Conservation (phyloP, 371 early-diverging fungal genomes). For the Parasitella parasitica region DNA sequence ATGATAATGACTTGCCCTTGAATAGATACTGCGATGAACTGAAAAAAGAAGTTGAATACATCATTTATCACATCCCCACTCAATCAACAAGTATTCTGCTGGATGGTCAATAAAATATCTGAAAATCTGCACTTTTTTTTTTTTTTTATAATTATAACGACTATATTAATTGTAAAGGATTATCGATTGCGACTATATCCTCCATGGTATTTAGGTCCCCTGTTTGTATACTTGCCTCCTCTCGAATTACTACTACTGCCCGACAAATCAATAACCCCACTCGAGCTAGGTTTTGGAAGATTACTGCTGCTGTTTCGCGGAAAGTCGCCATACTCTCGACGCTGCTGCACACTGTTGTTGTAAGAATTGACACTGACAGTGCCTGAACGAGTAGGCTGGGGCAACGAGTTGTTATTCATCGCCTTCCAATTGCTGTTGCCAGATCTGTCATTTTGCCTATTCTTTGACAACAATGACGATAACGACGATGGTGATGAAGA, state of each 20-base stretch:
- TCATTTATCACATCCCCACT: slow-evolving; percentile 45
- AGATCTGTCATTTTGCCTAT: not conserved
- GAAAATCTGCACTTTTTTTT: not conserved
- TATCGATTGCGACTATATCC: slow-evolving; percentile 14
- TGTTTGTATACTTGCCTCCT: not conserved
- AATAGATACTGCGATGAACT: slow-evolving; percentile 41
- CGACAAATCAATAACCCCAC: slow-evolving; percentile 24
- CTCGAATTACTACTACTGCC: not conserved
- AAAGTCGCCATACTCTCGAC: slow-evolving; percentile 8
- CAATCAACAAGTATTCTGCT: slow-evolving; percentile 36
- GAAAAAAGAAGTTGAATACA: slow-evolving; percentile 45
- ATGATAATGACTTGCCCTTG: slow-evolving; percentile 52
- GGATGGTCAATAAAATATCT: slow-evolving; percentile 35
- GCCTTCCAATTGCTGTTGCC: slow-evolving; percentile 30
- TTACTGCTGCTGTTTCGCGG: not conserved
- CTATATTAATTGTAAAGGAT: too few relatives aligned
- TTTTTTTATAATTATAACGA: not conserved
- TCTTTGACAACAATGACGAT: too few relatives aligned
- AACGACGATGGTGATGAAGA: too few relatives aligned
- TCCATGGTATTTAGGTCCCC: slow-evolving; percentile 22
- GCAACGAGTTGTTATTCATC: slow-evolving; percentile 10
- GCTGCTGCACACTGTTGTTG: not conserved
- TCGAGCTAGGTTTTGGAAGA: slow-evolving; percentile 23
- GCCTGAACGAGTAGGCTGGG: slow-evolving; percentile 26
- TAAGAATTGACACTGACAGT: slow-evolving; percentile 10